Evolutionary conservation across 1,139 yeast genomes (phyloP).

Genomic region (Kurtzmaniella quercitrusa): DNA sequence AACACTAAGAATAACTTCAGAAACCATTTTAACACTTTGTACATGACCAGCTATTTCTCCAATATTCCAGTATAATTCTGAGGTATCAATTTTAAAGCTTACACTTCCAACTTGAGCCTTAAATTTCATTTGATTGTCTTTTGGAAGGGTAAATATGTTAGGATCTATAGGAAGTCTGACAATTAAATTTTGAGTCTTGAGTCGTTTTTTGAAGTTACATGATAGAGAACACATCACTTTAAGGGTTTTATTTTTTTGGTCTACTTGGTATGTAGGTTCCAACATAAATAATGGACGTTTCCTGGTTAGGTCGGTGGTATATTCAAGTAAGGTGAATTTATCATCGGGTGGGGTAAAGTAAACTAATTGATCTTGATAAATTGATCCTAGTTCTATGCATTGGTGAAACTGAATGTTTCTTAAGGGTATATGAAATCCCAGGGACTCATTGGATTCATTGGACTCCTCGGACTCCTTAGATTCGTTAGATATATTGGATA

Average conservation of each 20-base stretch:
- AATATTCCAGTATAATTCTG: constrained; percentile 59
- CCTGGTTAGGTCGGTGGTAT: constrained; percentile 34
- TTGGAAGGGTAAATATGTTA: constrained; percentile 24
- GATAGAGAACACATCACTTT: constrained; percentile 34
- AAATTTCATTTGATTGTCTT: constrained; percentile 26
- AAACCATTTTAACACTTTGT: constrained; percentile 39
- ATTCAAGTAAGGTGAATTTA: constrained; percentile 36
- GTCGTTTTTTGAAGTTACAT: constrained; percentile 32
- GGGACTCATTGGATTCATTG: background rate
- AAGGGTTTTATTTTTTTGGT: constrained; percentile 19
- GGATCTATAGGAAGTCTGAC: constrained; percentile 38
- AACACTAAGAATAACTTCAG: constrained; percentile 25
- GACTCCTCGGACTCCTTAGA: constrained; percentile 3
- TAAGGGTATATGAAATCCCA: constrained; percentile 23
- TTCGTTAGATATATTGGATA: background rate
- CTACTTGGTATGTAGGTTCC: constrained; percentile 30
- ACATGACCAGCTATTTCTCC: constrained; percentile 50
- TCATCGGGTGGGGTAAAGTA: constrained; percentile 48
- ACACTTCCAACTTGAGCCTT: constrained; percentile 42
- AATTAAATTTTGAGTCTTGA: constrained; percentile 28
- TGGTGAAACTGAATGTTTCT: constrained; percentile 46
- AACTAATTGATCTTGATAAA: constrained; percentile 35
- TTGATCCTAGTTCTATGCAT: constrained; percentile 37
- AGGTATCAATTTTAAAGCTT: constrained; percentile 37
- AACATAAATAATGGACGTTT: constrained; percentile 37